Conservation (phyloP, 441 rosid genomes). For the Sinapis alba region DNA sequence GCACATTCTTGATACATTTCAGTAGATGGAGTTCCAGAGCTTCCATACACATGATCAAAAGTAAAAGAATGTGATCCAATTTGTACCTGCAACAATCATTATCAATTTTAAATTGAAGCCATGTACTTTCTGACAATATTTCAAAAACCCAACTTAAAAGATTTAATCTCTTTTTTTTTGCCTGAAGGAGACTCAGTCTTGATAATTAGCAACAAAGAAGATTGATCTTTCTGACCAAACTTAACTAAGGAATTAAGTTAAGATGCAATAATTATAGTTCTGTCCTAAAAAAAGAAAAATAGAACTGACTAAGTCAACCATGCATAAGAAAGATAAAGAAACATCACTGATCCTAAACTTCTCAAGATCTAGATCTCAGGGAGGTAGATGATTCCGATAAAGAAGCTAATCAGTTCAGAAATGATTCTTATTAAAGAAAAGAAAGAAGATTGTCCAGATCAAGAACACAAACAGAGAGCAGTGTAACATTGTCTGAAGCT, state of each 20-base stretch:
- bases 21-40: conserved; percentile 69
- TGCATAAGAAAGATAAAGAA: conserved; percentile 25
- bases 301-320: conserved; percentile 43
- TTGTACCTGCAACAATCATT: conserved; percentile 62
- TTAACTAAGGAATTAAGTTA: conserved; percentile 38
- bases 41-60: conserved; percentile 97
- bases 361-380: conserved; percentile 41
- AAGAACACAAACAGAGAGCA: conserved; percentile 16
- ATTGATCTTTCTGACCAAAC: conserved; percentile 19
- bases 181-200: not conserved
- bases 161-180: not conserved
- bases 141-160: not conserved
- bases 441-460: conserved; percentile 10
- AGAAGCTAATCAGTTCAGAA: not conserved
- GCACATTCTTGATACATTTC: conserved; percentile 91
- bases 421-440: not conserved
- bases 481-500: conserved; percentile 34
- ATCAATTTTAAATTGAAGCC: not conserved
- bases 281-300: conserved; percentile 7
- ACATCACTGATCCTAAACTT: conserved; percentile 11
- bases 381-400: conserved; percentile 5
- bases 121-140: not conserved
- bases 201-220: conserved; percentile 17
- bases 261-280: conserved; percentile 35
- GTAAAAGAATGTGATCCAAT: conserved; percentile 95